Base-by-base conservation (phyloP, 306 rosid genomes). In the Carpinus viminea region DNA sequence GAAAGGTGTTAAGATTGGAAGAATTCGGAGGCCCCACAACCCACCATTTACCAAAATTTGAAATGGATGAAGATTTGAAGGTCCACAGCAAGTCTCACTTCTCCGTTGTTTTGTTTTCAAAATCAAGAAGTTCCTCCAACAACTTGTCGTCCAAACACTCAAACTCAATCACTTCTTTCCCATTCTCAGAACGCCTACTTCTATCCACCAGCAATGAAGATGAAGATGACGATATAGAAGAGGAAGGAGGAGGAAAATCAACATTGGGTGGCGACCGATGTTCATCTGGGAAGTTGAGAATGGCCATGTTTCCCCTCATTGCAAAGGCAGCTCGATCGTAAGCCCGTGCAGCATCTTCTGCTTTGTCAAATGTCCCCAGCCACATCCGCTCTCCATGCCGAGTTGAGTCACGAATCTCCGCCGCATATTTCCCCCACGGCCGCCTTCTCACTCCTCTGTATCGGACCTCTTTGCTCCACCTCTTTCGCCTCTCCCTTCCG, bases 271-370 rank as follows among this genome's bases (percentile, higher is more conserved):
- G 17, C 62, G 59, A 78, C 34, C 11, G 28, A 62, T 89, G 26
- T 50, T 93, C 92, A 20, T 74, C 20, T 5, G 97, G 92, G 65
- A 91, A 93, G 57, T 91, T 93, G n/a, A 93, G 91, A 75, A 89
- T 86, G 9, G 97, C 96, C 12, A 43, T 53, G 47, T 38, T 5
- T 28, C 97, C 97, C 81, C 94, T 89, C 93, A 89, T 90, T 2
- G 83, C 53, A 74, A 83, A 87, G 38, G 93, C 97, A 21, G 90
- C 96, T 34, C 79, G 80, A 72, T 90, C 96, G 52, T 90, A 89
- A 60, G 97, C 93, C 73, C 96, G 82, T 4, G 93, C 93, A 8
- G 91, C 95, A 62, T 88, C 95, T 73, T 87, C 82, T 0, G 85
- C 91, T 0, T 90, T 89, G 78, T 72, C 75, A 51, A 86, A 91